phyloP scores from a whole-genome alignment of 1,284 basidiomycete species.

The Pseudozyma flocculosa region DNA sequence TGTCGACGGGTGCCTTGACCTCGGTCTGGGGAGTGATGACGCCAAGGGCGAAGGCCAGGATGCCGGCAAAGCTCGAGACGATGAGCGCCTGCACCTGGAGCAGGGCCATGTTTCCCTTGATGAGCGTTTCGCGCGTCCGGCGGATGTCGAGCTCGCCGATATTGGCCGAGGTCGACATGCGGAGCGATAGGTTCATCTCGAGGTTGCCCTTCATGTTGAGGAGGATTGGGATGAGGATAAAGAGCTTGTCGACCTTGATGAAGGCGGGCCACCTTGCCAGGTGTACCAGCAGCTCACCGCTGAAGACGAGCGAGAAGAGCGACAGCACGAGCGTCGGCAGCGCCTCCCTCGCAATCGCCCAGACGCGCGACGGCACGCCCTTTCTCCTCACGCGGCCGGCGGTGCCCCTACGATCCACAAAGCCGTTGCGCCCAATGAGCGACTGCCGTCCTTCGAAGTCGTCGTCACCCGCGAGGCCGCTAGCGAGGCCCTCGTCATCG shows the following conservation, averaged over 20 bases:
- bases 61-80: conserved; percentile 82
- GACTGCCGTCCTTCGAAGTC: conserved; percentile 27
- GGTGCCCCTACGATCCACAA: conserved; percentile 31
- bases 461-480: conserved; percentile 6
- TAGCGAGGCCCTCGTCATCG: not conserved
- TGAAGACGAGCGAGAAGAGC: conserved; percentile 68
- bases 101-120: conserved; percentile 79
- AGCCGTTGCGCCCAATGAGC: conserved; percentile 25
- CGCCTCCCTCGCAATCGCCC: conserved; percentile 54
- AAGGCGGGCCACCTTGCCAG: conserved; percentile 87
- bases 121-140: conserved; percentile 67
- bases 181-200: conserved; percentile 76
- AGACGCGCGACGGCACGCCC: conserved; percentile 29
- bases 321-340: conserved; percentile 61
- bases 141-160: conserved; percentile 84
- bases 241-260: conserved; percentile 81
- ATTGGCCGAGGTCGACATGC: conserved; percentile 64
- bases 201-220: conserved; percentile 95
- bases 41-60: conserved; percentile 75
- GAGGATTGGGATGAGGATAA: conserved; percentile 92
- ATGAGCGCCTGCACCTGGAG: conserved; percentile 90
- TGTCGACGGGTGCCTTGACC: conserved; percentile 5
- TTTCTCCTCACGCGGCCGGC: conserved; percentile 15
- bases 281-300: conserved; percentile 81
- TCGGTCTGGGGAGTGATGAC: conserved; percentile 14